Conservation (phyloP, 2,329 filamentous ascomycete species). For the Lecanicillium sp. region DNA sequence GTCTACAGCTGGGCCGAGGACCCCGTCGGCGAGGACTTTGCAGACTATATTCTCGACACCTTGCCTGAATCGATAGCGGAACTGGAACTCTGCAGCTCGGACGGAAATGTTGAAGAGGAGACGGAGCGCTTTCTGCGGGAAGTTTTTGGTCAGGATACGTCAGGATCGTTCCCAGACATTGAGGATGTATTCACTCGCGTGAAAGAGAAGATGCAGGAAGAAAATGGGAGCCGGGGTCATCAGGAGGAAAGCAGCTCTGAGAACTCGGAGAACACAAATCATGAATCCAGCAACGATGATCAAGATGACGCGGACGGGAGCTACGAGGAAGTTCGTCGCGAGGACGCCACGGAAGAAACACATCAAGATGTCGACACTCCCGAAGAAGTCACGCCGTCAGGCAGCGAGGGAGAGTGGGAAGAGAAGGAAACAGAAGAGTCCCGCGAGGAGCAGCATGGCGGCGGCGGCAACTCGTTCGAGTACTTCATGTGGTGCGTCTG, state of each 20-base stretch:
- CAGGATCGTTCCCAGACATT: conserved; percentile 4
- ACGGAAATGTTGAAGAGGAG: neutral
- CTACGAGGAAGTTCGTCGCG: too few species aligned
- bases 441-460: neutral
- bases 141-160: neutral
- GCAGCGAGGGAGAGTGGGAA: neutral
- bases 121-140: neutral
- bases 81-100: neutral
- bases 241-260: too few species aligned
- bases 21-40: conserved; percentile 9
- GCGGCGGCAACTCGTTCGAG: neutral
- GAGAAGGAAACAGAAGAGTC: neutral
- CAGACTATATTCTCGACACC: conserved; percentile 5
- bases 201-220: neutral
- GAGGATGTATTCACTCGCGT: neutral
- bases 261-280: too few species aligned
- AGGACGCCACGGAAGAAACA: too few species aligned
- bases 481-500: conserved; percentile 12
- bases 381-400: too few species aligned
- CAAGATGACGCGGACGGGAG: neutral
- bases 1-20: conserved; percentile 11
- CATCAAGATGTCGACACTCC: too few species aligned
- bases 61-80: neutral
- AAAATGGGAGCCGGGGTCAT: neutral
- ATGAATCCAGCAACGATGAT: too few species aligned